Conservation (phyloP, 306 rosid species). For the Corylus americana region DNA sequence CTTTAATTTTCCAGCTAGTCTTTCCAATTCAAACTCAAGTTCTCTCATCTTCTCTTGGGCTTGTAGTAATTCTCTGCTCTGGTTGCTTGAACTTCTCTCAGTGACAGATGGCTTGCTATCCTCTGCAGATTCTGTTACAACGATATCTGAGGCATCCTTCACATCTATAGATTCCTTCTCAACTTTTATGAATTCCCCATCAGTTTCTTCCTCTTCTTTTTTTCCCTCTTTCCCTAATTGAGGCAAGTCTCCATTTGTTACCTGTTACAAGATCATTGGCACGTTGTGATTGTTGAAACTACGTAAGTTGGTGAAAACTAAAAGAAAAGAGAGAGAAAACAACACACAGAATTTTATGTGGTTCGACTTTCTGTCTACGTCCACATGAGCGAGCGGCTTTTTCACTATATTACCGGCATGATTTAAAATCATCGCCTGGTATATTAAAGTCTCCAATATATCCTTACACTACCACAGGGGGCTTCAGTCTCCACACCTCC, state of each 20-base stretch:
- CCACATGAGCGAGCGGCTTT: no score
- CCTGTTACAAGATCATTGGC: conserved; percentile 41
- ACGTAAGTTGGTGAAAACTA: no score
- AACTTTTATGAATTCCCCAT: conserved; percentile 92
- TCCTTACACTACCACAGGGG: no score
- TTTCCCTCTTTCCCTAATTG: conserved; percentile 42
- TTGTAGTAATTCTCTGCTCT: conserved; percentile 76
- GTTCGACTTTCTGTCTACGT: no score
- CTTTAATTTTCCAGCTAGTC: conserved; percentile 61
- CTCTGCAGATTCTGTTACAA: conserved; percentile 23
- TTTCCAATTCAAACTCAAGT: conserved; percentile 65
- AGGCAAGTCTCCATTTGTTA: conserved; percentile 45
- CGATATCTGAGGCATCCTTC: conserved; percentile 37
- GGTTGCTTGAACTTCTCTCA: conserved; percentile 57
- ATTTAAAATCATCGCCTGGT: no score
- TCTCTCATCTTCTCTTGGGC: conserved; percentile 82
- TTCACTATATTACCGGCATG: no score
- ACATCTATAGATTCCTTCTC: conserved; percentile 73
- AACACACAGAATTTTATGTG: no score
- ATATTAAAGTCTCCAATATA: no score
- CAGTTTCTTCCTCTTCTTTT: conserved; percentile 90
- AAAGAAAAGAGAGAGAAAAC: no score
- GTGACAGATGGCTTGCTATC: conserved; percentile 41
- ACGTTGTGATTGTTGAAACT: no score
- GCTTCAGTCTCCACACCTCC: no score